Evolutionary conservation across 2,329 filamentous ascomycete species (phyloP).

Genomic region (Blastomyces silverae): DNA sequence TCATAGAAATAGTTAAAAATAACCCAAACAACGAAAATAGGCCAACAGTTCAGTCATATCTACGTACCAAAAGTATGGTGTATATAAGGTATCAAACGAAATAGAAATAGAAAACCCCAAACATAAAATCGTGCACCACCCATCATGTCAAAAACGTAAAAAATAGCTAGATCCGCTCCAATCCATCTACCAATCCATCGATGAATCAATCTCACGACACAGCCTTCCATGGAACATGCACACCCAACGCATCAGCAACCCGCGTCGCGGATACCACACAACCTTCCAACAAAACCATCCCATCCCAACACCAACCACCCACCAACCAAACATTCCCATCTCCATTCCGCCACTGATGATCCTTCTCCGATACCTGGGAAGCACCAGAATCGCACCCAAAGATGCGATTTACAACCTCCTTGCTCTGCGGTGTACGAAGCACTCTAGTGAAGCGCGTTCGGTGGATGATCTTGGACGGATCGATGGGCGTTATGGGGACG

Average conservation of each 20-base stretch:
- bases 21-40: neutral
- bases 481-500: conserved; percentile 40
- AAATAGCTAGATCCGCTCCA: neutral
- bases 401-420: conserved; percentile 44
- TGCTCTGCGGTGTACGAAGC: conserved; percentile 46
- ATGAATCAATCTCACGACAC: neutral
- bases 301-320: conserved; percentile 60
- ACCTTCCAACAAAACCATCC: conserved; percentile 57
- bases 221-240: conserved; percentile 36
- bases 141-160: neutral
- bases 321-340: conserved; percentile 50
- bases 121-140: neutral
- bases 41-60: neutral
- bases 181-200: neutral
- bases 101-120: neutral
- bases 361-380: neutral
- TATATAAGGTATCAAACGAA: neutral
- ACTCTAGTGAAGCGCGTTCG: conserved; percentile 49
- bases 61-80: neutral
- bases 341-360: conserved; percentile 49
- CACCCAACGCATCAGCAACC: conserved; percentile 48
- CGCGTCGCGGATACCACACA: conserved; percentile 55
- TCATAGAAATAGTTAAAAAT: neutral
- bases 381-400: conserved; percentile 29
- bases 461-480: conserved; percentile 40